Evolutionary conservation across 164 flowering plant species (phyloP).

Genomic region (Litsea cubeba): DNA sequence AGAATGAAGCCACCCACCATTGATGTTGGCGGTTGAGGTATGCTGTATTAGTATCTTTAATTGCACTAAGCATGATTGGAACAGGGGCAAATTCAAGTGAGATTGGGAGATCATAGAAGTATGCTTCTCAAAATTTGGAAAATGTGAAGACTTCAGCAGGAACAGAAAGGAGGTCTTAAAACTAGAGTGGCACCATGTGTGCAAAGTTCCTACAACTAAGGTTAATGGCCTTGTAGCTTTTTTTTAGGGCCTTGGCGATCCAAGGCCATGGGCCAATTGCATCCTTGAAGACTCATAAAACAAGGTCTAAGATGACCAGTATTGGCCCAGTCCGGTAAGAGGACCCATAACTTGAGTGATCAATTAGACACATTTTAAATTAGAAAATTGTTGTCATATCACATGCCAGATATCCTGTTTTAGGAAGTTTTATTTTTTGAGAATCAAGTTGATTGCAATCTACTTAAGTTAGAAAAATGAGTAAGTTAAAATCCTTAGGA

Average conservation of each 20-base stretch:
- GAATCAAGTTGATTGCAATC: too few relatives aligned
- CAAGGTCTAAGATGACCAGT: too few relatives aligned
- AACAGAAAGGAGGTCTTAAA: background rate
- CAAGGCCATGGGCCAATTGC: background rate
- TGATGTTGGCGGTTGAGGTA: background rate
- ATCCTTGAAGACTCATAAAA: background rate
- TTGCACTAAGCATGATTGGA: background rate
- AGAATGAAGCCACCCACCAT: background rate
- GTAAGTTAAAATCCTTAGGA: too few relatives aligned
- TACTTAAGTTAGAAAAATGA: too few relatives aligned
- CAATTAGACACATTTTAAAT: too few relatives aligned
- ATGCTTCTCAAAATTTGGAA: background rate
- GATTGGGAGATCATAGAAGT: background rate
- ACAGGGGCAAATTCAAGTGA: background rate
- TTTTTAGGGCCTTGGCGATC: background rate
- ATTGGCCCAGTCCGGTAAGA: too few relatives aligned
- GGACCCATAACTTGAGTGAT: background rate
- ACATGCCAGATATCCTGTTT: background rate
- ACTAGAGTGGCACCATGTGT: background rate
- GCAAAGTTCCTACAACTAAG: background rate
- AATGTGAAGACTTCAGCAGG: background rate
- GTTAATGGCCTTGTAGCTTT: background rate
- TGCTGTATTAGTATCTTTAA: background rate
- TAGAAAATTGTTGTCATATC: too few relatives aligned
- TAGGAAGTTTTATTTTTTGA: too few relatives aligned